Percentiles rank a stretch among this genome's conserved stretches.
Evolutionary conservation across 108 stramenopile species (phyloP).

Genomic region (Discostella pseudostelligera): DNA sequence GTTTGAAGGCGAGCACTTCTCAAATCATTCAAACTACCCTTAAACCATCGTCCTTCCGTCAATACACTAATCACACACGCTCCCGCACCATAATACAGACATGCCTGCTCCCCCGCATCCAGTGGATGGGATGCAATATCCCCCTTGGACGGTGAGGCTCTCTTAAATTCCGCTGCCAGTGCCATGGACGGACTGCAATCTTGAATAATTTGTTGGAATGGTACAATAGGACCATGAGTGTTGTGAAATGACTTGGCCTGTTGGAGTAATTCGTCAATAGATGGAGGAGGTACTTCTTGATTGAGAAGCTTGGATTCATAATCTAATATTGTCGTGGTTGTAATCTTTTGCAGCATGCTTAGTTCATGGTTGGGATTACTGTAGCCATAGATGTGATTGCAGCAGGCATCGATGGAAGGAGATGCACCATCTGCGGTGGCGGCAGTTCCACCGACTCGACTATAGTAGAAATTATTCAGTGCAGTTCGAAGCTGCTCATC

Average conservation of each 20-base stretch:
- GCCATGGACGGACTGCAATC: slow-evolving; percentile 72
- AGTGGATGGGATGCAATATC: slow-evolving; percentile 66
- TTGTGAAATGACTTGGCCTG: slow-evolving; percentile 52
- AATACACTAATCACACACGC: slow-evolving; percentile 92
- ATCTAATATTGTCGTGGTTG: slow-evolving; percentile 75
- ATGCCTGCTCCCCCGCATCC: slow-evolving; percentile 82
- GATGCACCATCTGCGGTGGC: slow-evolving; percentile 14
- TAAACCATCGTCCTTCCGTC: slow-evolving; percentile 96
- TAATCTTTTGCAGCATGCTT: slow-evolving; percentile 82
- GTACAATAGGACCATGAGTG: slow-evolving; percentile 61
- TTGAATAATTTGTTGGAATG: slow-evolving; percentile 61
- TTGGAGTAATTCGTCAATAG: slow-evolving; percentile 36
- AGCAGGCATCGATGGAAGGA: slow-evolving; percentile 31
- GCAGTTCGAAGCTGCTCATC: slow-evolving; percentile 56
- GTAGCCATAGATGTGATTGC: slow-evolving; percentile 63
- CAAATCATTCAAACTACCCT: slow-evolving; percentile 87
- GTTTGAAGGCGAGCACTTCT: slow-evolving; percentile 62
- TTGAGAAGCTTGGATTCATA: slow-evolving; percentile 35
- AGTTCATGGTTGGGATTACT: slow-evolving; percentile 63
- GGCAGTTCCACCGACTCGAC: slow-evolving; percentile 14
- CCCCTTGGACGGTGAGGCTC: slow-evolving; percentile 95
- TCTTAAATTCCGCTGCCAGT: slow-evolving; percentile 98
- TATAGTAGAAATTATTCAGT: slow-evolving; percentile 43
- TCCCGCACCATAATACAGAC: slow-evolving; percentile 79
- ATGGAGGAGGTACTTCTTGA: slow-evolving; percentile 13